phyloP scores from a whole-genome alignment of 2,329 filamentous ascomycete species.

The Ophiostoma quercus region DNA sequence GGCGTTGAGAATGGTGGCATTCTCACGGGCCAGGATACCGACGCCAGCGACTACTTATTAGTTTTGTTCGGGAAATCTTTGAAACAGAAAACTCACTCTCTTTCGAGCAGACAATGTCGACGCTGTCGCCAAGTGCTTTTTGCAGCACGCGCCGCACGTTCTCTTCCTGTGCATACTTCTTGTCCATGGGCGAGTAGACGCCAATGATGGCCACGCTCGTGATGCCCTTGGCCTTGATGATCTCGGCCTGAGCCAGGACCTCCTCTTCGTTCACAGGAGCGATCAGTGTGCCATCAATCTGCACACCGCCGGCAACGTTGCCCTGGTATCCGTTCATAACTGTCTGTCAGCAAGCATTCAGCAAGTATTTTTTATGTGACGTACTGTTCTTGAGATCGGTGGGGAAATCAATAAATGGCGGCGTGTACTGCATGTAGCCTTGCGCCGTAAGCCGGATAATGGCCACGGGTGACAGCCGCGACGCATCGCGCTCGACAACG shows the following conservation, averaged over 20 bases:
- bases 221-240: slow-evolving; percentile 32
- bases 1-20: slow-evolving; percentile 50
- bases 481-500: slow-evolving; percentile 29
- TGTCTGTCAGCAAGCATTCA: background rate
- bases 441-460: slow-evolving; percentile 36
- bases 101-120: slow-evolving; percentile 33
- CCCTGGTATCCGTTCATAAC: background rate
- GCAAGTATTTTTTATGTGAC: slow-evolving; percentile 27
- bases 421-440: slow-evolving; percentile 38
- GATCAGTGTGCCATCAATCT: slow-evolving; percentile 48
- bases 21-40: slow-evolving; percentile 46
- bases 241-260: slow-evolving; percentile 25
- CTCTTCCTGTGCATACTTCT: slow-evolving; percentile 48
- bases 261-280: slow-evolving; percentile 42
- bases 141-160: slow-evolving; percentile 45
- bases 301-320: slow-evolving; percentile 31
- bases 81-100: slow-evolving; percentile 26
- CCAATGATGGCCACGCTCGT: slow-evolving; percentile 50
- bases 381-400: slow-evolving; percentile 45
- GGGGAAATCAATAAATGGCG: slow-evolving; percentile 40
- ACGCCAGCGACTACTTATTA: slow-evolving; percentile 30
- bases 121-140: slow-evolving; percentile 39
- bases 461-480: slow-evolving; percentile 32
- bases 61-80: background rate
- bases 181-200: slow-evolving; percentile 55